These are phyloP conservation scores for Chlorella vulgaris DNA, from an alignment of 139 green algal genomes.

Conservation along the genomic window DNA sequence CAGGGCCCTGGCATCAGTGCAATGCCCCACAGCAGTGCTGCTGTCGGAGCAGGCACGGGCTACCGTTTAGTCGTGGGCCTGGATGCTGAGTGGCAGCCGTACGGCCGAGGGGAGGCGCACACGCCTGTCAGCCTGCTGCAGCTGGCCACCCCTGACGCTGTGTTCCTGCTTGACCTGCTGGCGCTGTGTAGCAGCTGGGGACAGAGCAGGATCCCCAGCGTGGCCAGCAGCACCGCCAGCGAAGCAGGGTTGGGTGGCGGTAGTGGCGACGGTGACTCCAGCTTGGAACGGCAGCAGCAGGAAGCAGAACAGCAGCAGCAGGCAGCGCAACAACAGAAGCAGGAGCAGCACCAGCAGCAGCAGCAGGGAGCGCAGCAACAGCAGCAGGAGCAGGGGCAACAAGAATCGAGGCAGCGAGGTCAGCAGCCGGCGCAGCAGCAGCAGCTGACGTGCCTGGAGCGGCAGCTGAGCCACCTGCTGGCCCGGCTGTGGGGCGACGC, in stretches of 20 bases:
- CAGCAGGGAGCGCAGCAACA: background rate
- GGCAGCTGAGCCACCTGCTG: constrained; percentile 25
- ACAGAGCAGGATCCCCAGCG: background rate
- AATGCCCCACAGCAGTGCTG: too few species aligned
- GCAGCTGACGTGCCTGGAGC: constrained; percentile 20
- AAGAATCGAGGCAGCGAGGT: background rate
- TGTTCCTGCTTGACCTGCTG: constrained; percentile 46
- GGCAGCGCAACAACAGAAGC: background rate
- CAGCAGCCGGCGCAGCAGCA: background rate
- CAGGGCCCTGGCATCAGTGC: too few species aligned
- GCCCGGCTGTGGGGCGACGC: constrained; percentile 21
- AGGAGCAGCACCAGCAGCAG: background rate
- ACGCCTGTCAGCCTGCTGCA: constrained; percentile 44
- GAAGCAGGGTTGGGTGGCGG: background rate
- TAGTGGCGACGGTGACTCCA: too few species aligned
- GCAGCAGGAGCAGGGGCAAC: background rate
- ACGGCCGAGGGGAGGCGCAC: background rate
- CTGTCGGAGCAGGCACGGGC: background rate
- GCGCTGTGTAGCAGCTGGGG: constrained; percentile 20
- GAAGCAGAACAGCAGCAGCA: background rate
- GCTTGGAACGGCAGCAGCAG: background rate
- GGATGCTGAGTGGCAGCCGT: constrained; percentile 45
- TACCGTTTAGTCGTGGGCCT: constrained; percentile 23
- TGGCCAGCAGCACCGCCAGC: background rate
- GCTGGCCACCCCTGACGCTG: constrained; percentile 13